A percentile compares a stretch with the other conserved stretches of the same genome.
Evolutionary conservation across 140 eudicot genomes (phyloP).

Genomic region (Bidens hawaiensis): DNA sequence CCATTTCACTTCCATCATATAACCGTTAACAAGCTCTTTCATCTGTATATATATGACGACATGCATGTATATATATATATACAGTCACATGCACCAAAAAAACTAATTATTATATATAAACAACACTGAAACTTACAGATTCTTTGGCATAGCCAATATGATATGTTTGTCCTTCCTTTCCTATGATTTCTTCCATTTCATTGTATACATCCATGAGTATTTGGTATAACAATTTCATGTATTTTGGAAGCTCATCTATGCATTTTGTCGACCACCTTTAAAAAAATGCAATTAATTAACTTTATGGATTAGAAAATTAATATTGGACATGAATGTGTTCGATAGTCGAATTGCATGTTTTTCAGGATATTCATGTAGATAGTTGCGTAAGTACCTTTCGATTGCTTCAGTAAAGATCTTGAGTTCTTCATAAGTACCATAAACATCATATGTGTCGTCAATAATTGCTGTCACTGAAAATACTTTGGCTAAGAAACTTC

Average conservation of each 20-base stretch:
- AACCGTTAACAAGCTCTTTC: neutral
- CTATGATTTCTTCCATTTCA: neutral
- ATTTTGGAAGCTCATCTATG: neutral
- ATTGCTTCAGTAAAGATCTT: conserved; percentile 3
- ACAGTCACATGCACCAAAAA: neutral
- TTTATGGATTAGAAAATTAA: neutral
- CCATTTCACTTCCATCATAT: neutral
- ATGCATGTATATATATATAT: too few species aligned
- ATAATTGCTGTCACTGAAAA: neutral
- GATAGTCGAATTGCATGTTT: neutral
- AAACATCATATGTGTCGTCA: neutral
- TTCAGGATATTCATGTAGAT: too few species aligned
- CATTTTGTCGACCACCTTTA: neutral
- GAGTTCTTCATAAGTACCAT: neutral
- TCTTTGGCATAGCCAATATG: neutral
- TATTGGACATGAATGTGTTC: neutral
- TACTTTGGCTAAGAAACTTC: neutral
- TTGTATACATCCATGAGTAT: neutral
- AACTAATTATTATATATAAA: too few species aligned
- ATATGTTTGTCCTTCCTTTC: neutral
- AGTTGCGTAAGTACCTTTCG: neutral
- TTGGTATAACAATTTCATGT: neutral
- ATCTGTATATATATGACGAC: neutral
- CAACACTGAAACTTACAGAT: neutral
- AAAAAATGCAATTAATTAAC: too few species aligned